phyloP scores from a whole-genome alignment of 176 grass and related monocot genomes.

The Otatea glauca region DNA sequence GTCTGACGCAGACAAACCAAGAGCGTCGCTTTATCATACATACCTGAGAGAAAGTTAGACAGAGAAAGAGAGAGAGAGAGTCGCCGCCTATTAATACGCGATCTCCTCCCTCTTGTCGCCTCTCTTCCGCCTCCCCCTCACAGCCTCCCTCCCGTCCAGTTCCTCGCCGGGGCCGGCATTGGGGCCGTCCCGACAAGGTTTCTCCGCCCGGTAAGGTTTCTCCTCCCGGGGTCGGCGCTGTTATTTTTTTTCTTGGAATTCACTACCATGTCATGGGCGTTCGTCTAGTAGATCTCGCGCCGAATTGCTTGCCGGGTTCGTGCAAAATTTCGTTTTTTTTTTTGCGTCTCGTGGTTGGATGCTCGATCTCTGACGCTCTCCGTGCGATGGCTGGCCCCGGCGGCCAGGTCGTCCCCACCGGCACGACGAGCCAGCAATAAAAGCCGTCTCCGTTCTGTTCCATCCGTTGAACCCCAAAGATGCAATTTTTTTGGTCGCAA shows the following conservation, averaged over 20 bases:
- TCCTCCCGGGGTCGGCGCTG: neutral
- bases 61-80: neutral
- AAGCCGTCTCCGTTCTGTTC: slow-evolving; percentile 1
- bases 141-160: neutral
- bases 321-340: neutral
- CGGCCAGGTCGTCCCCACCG: neutral
- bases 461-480: slow-evolving; percentile 4
- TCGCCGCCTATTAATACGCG: slow-evolving; percentile 64
- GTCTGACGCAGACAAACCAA: no score
- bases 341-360: neutral
- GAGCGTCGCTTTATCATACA: no score
- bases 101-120: neutral
- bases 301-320: neutral
- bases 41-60: neutral
- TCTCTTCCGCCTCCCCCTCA: neutral
- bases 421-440: neutral
- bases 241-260: neutral
- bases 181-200: neutral
- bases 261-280: neutral
- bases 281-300: slow-evolving; percentile 42
- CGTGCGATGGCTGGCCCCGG: neutral
- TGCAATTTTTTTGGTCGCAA: slow-evolving; percentile 24
- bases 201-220: slow-evolving; percentile 29
- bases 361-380: slow-evolving; percentile 7
- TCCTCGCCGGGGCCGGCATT: slow-evolving; percentile 37